Base-by-base conservation (phyloP, 805 yeast species). In the Candida endomychidarum region DNA sequence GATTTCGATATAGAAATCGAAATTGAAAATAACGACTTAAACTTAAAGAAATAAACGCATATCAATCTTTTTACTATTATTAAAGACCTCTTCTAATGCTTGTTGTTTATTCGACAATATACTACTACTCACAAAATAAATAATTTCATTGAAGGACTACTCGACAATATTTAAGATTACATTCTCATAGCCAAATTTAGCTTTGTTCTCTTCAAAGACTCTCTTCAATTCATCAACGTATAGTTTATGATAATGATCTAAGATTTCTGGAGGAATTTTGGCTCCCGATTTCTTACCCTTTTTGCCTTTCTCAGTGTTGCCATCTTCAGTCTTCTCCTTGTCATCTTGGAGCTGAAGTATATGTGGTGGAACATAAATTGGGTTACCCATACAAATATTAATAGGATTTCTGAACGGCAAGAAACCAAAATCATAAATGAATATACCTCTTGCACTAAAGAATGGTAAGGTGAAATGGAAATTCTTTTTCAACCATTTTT, bases 341-440 rank as follows among this genome's bases (percentile, higher is more conserved):
- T 17, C 21, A 2, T 22, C 30, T 8, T 42, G 29, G 12, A n/a
- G 34, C 4, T 62, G 65, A 38, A 67, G 42, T n/a, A 57, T 50
- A 11, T 61, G 61, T 6, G 54, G 49, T 4, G 86, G 84, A 4
- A 82, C 70, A 36, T 70, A 65, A 17, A 83, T 79, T 4, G 95
- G 90, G 16, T 61, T 65, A 0, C 95, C 95, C 23, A 80, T 67
- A 42, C 86, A 95, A 10, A 93, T 72, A 46, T 86, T 74, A 40
- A 93, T 81, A 2, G 86, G 86, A 38, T 82, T 76, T 49, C 97
- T 72, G 58, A 78, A 90, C 1, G 99, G 98, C 42, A 93, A 61
- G 21, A 93, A 63, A 0, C 99, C 99, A 64, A 85, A 86, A 57
- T 89, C 96, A 53, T 90, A 86, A 53, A 91, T 87, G 63, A 91